Conservation (phyloP, 306 rosid genomes). For the Cucumis cinereus region DNA sequence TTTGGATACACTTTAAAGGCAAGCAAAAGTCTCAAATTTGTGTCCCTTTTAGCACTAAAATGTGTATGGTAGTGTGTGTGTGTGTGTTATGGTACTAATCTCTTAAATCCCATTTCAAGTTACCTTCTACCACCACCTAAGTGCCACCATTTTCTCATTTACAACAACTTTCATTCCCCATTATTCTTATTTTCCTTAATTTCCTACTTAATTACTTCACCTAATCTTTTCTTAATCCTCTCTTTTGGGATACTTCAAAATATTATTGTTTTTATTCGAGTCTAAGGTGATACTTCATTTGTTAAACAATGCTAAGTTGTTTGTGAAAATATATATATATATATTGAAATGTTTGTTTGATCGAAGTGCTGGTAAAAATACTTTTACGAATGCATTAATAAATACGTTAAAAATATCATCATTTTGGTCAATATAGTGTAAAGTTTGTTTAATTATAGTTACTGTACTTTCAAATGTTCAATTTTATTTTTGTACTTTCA, state of each 20-base stretch:
- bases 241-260: background rate
- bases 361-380: too few relatives aligned
- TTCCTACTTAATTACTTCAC: background rate
- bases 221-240: background rate
- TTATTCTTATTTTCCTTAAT: background rate
- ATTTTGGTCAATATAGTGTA: too few relatives aligned
- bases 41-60: background rate
- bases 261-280: too few relatives aligned
- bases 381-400: too few relatives aligned
- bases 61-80: background rate
- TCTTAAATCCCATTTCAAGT: background rate
- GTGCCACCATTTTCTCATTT: background rate
- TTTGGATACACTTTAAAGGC: background rate
- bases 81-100: background rate
- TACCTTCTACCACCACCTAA: background rate
- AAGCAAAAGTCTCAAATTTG: background rate
- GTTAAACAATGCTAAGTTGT: too few relatives aligned
- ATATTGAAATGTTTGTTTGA: too few relatives aligned
- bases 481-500: too few relatives aligned
- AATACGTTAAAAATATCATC: too few relatives aligned
- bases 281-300: too few relatives aligned
- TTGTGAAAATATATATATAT: too few relatives aligned
- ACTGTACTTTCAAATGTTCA: too few relatives aligned
- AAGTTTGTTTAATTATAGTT: too few relatives aligned
- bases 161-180: background rate